Percentiles rank a stretch among this genome's conserved stretches.
phyloP scores from a whole-genome alignment of 1,139 yeast species.

The Nakaseomyces sp. region DNA sequence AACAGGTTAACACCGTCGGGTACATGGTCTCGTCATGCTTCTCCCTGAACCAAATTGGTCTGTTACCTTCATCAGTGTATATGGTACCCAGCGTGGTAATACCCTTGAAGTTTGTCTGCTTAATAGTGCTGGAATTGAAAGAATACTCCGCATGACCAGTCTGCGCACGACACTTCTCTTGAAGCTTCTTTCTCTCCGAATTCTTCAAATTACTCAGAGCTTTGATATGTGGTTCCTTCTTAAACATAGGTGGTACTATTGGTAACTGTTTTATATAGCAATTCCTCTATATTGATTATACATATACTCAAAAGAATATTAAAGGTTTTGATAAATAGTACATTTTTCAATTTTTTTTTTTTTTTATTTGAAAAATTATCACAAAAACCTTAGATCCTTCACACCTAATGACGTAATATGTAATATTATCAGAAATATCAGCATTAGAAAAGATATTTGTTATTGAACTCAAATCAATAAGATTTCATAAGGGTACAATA shows the following conservation, averaged over 20 bases:
- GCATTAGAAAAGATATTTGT: no score
- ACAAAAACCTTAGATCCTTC: not conserved
- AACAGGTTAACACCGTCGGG: slow-evolving; percentile 67
- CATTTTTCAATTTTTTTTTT: not conserved
- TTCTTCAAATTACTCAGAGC: slow-evolving; percentile 73
- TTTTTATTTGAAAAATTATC: not conserved
- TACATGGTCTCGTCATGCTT: slow-evolving; percentile 44
- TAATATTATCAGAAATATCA: no score
- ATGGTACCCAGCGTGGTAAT: slow-evolving; percentile 40
- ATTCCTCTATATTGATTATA: no score
- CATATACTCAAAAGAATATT: no score
- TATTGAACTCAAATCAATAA: not conserved
- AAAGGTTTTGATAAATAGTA: no score
- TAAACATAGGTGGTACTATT: slow-evolving; percentile 40
- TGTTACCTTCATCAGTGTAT: slow-evolving; percentile 53
- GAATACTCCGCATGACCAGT: slow-evolving; percentile 41
- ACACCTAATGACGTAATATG: not conserved
- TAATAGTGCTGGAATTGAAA: slow-evolving; percentile 53
- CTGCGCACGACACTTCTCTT: slow-evolving; percentile 38
- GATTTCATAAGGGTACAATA: not conserved
- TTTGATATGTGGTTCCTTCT: slow-evolving; percentile 57
- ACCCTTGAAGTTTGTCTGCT: slow-evolving; percentile 58
- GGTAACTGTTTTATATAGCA: no score
- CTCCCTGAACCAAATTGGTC: slow-evolving; percentile 65
- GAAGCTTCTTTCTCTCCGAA: slow-evolving; percentile 64